Evolutionary conservation across 176 grass and related monocot genomes (phyloP).

Genomic region (Saccharum officinarum): DNA sequence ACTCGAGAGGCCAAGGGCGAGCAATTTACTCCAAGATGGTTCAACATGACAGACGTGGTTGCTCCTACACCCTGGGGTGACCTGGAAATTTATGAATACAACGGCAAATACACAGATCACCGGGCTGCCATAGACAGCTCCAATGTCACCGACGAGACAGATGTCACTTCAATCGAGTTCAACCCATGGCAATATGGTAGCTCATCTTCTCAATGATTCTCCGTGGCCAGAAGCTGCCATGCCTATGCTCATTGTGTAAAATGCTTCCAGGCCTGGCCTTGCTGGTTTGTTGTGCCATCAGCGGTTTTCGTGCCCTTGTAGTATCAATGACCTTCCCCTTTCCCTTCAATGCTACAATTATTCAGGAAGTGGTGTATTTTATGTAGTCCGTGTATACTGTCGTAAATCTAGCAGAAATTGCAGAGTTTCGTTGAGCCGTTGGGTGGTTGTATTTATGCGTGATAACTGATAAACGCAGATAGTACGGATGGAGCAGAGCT

Average conservation of each 20-base stretch:
- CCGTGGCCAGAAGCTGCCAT: slow-evolving; percentile 15
- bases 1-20: slow-evolving; percentile 64
- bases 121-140: slow-evolving; percentile 61
- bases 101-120: slow-evolving; percentile 73
- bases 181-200: slow-evolving; percentile 87
- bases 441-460: neutral
- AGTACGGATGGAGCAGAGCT: neutral
- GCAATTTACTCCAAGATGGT: slow-evolving; percentile 84
- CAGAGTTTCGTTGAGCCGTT: neutral
- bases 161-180: slow-evolving; percentile 59
- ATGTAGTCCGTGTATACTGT: slow-evolving; percentile 46
- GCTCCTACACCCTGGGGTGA: slow-evolving; percentile 89
- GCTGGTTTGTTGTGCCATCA: slow-evolving; percentile 38
- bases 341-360: neutral
- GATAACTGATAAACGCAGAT: neutral
- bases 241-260: slow-evolving; percentile 22
- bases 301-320: slow-evolving; percentile 51
- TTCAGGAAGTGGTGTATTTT: slow-evolving; percentile 50
- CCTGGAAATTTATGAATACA: slow-evolving; percentile 87
- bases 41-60: slow-evolving; percentile 60
- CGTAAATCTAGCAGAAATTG: slow-evolving; percentile 28
- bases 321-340: slow-evolving; percentile 21
- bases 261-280: slow-evolving; percentile 27
- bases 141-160: slow-evolving; percentile 18
- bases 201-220: slow-evolving; percentile 45